phyloP scores from a whole-genome alignment of 768 basidiomycete species.

The Neoboletus magnificus region DNA sequence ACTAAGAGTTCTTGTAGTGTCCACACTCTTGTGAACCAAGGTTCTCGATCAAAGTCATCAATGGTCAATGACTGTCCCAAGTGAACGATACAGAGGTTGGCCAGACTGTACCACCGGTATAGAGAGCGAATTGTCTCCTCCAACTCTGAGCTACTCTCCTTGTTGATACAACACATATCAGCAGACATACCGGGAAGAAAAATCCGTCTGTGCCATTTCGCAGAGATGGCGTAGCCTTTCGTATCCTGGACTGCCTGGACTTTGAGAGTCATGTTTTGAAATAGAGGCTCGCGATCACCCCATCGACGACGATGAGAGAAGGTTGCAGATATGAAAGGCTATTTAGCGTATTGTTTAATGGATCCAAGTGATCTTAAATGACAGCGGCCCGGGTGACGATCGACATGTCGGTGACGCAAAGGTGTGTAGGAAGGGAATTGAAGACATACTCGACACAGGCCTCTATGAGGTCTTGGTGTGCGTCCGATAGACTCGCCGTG shows the following conservation, averaged over 20 bases:
- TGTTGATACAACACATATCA: constrained; percentile 9
- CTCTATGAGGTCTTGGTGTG: constrained; percentile 4
- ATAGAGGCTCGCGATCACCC: constrained; percentile 3
- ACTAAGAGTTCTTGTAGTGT: constrained; percentile 17
- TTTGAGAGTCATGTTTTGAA: no score
- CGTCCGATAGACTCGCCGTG: background rate
- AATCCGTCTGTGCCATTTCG: no score
- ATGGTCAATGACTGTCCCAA: constrained; percentile 6
- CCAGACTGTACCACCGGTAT: constrained; percentile 15
- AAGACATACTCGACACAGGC: constrained; percentile 3
- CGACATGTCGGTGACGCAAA: constrained; percentile 2
- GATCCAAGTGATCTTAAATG: no score
- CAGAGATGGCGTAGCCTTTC: no score
- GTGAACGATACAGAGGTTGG: constrained; percentile 16
- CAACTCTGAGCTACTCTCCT: constrained; percentile 11
- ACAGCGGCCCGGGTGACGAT: constrained; percentile 1
- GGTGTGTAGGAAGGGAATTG: constrained; percentile 3
- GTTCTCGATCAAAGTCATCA: constrained; percentile 10
- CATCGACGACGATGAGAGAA: constrained; percentile 8
- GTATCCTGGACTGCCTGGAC: no score
- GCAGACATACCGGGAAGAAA: no score
- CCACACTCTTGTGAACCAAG: constrained; percentile 16
- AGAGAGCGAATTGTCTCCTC: constrained; percentile 13
- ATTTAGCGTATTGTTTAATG: constrained; percentile 3
- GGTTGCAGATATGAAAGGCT: constrained; percentile 4